Conservation (phyloP, 768 basidiomycete species). For the Dentipellis sp. region DNA sequence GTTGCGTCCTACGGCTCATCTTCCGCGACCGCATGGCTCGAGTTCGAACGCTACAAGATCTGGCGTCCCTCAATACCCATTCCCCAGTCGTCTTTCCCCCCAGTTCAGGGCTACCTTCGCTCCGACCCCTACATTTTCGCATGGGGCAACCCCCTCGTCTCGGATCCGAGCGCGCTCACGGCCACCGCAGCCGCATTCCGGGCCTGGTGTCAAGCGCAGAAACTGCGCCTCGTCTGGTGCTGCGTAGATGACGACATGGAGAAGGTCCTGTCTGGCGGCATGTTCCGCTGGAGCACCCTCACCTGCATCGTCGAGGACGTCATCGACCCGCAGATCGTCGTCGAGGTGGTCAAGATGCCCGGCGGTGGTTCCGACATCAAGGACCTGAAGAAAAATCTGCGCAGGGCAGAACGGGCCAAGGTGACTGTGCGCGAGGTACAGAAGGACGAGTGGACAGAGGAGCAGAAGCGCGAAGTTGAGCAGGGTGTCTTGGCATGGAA, state of each 20-base stretch:
- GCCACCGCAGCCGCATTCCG: conserved; percentile 34
- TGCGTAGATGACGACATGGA: conserved; percentile 48
- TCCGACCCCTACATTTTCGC: conserved; percentile 29
- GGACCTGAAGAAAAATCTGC: conserved; percentile 53
- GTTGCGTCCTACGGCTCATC: conserved; percentile 60
- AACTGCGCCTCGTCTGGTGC: conserved; percentile 48
- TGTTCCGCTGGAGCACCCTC: conserved; percentile 49
- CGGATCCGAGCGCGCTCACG: conserved; percentile 26
- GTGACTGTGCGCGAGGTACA: conserved; percentile 41
- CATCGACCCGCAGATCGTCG: conserved; percentile 29
- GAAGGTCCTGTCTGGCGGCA: conserved; percentile 32
- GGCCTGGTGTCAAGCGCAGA: conserved; percentile 28
- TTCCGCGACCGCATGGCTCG: conserved; percentile 63
- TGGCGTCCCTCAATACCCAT: conserved; percentile 60
- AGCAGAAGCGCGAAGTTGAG: conserved; percentile 38
- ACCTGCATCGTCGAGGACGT: conserved; percentile 56
- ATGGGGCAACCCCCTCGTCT: conserved; percentile 16
- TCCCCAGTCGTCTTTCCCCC: conserved; percentile 38
- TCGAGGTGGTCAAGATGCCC: conserved; percentile 32
- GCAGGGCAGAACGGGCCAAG: conserved; percentile 44
- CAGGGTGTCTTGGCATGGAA: conserved; percentile 50
- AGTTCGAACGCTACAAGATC: conserved; percentile 35
- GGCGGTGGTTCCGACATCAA: conserved; percentile 31
- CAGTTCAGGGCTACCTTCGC: conserved; percentile 57
- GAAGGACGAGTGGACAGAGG: conserved; percentile 30